Conservation (phyloP, 73 alveolate species). For the Tetrahymena borealis region DNA sequence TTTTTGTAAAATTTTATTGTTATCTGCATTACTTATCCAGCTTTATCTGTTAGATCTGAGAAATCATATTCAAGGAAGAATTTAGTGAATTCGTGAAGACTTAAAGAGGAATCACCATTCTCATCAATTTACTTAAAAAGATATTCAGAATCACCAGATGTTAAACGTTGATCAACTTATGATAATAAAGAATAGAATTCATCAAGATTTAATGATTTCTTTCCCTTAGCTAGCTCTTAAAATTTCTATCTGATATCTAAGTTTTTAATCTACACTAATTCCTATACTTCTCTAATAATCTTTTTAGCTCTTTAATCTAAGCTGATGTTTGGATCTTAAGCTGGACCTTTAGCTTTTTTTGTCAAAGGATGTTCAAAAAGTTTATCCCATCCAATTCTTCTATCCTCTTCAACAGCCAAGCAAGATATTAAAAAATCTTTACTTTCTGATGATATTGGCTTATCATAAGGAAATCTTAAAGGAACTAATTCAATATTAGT, state of each 20-base stretch:
- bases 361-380: slow-evolving; percentile 18
- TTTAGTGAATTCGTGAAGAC: slow-evolving; percentile 16
- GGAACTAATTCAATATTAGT: slow-evolving; percentile 22
- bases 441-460: slow-evolving; percentile 6
- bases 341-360: background rate
- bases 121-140: slow-evolving; percentile 11
- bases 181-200: slow-evolving; percentile 7
- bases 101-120: background rate
- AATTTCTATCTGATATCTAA: slow-evolving; percentile 12
- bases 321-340: background rate
- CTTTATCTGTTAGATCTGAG: slow-evolving; percentile 26
- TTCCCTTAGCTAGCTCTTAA: slow-evolving; percentile 12
- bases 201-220: background rate
- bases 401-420: slow-evolving; percentile 11
- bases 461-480: slow-evolving; percentile 32
- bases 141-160: background rate
- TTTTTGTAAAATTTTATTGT: background rate
- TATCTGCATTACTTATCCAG: background rate
- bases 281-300: slow-evolving; percentile 13
- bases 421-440: slow-evolving; percentile 22
- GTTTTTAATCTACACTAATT: slow-evolving; percentile 5
- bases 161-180: slow-evolving; percentile 3
- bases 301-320: background rate
- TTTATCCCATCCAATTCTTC: slow-evolving; percentile 32
- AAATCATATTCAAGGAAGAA: slow-evolving; percentile 37